Base-by-base conservation (phyloP, 306 rosid genomes). In the Malus domestica region DNA sequence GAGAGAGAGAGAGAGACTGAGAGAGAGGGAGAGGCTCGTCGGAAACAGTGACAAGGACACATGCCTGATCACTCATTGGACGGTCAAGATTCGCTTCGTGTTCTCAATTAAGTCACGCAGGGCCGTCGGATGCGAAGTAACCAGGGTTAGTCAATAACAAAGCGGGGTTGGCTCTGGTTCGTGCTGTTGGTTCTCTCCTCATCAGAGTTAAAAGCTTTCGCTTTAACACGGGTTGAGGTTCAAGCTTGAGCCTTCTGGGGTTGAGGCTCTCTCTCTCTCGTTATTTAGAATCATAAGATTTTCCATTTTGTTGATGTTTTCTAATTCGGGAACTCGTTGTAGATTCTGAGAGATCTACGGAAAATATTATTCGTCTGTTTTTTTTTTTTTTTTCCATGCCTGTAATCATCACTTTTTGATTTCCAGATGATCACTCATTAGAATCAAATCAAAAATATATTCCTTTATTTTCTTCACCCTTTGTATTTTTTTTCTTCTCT, bases 31-130 rank as follows among this genome's bases (percentile, higher is more conserved):
- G 42, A 52, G 8, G 57, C 85, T 77, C 90, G 84, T 83, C 75
- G 84, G 85, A 80, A 87, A 77, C 81, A 84, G 91, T 87, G 96
- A 93, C 76, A 86, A 82, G 67, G 98, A 93, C 98, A 86, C 90
- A 88, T 91, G 97, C 96, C 85, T 91, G 91, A 77, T 86, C 85
- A 46, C 89, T 66, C 86, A 35, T 67, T 86, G 86, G 60, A 91
- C 93, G 95, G 88, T 72, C 81, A 44, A 73, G 88, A 85, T 85
- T 88, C 83, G 66, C 82, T 80, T 80, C 19, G 10, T 51, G 75
- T 72, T 74, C 68, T 75, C 83, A 65, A 30, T 40, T 64, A 38
- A 69, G 73, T 77, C 80, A 33, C 68, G 49, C 25, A 16, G 23
- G 19, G 14, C 82, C 89, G 85, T 85, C 30, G 10, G 83, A 86